phyloP scores from a whole-genome alignment of 352 stramenopile species.

The Globisporangium spinosum region DNA sequence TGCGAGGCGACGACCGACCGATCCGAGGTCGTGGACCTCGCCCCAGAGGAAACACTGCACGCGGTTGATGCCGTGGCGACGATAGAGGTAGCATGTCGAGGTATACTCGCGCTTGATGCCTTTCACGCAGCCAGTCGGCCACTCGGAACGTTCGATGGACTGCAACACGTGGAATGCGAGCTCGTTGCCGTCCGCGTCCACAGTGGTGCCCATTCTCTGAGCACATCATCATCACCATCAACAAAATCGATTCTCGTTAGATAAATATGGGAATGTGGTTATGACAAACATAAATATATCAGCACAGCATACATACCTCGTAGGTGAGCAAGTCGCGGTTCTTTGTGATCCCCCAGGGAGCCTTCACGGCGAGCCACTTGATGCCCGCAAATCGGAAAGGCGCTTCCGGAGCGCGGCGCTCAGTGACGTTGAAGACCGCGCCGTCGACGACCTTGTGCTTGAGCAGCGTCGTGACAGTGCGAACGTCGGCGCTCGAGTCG shows the following conservation, averaged over 20 bases:
- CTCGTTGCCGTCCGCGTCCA: conserved; percentile 29
- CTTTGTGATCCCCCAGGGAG: conserved; percentile 27
- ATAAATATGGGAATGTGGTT: background rate
- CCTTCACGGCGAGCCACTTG: conserved; percentile 37
- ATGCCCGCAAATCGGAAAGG: conserved; percentile 43
- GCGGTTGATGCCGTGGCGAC: conserved; percentile 19
- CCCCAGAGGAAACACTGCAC: conserved; percentile 37
- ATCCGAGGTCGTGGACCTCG: conserved; percentile 24
- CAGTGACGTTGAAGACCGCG: conserved; percentile 27
- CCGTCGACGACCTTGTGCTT: conserved; percentile 33
- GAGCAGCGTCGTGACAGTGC: conserved; percentile 27
- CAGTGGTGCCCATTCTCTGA: conserved; percentile 28
- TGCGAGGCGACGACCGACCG: conserved; percentile 9
- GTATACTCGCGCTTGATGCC: conserved; percentile 34
- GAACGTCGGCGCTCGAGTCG: conserved; percentile 31
- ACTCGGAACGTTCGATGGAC: conserved; percentile 42
- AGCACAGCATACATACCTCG: conserved; percentile 17
- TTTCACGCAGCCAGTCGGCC: conserved; percentile 29
- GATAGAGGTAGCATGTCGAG: conserved; percentile 39
- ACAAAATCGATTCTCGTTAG: background rate
- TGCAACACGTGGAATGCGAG: conserved; percentile 42
- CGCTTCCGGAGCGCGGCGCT: conserved; percentile 24
- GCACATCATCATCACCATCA: conserved; percentile 1
- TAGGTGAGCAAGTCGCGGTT: conserved; percentile 41
- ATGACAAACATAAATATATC: background rate